These are phyloP conservation scores for Magnusiomyces clavatus DNA, from an alignment of 1,139 yeast genomes.

Conservation along the genomic window DNA sequence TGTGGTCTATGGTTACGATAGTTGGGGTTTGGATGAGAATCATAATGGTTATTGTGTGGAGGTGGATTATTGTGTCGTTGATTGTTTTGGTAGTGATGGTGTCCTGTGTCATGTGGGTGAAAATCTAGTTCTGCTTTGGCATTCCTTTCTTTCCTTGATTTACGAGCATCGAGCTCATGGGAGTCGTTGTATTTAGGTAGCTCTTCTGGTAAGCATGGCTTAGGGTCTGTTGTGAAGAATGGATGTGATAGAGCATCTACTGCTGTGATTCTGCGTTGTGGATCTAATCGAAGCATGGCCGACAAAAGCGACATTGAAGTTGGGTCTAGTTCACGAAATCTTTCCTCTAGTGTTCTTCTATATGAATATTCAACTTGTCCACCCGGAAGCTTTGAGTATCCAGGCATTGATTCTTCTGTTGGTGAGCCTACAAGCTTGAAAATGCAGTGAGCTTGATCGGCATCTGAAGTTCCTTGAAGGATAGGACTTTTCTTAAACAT, in stretches of 20 bases:
- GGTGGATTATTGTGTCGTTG: no score
- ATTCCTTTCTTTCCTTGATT: slow-evolving; percentile 19
- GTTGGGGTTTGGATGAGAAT: no score
- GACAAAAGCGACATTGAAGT: slow-evolving; percentile 26
- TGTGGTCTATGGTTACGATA: no score
- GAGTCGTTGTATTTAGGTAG: slow-evolving; percentile 73
- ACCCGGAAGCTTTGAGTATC: slow-evolving; percentile 57
- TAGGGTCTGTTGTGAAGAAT: slow-evolving; percentile 60
- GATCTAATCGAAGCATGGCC: slow-evolving; percentile 44
- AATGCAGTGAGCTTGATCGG: slow-evolving; percentile 82
- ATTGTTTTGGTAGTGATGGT: no score
- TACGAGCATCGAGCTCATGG: slow-evolving; percentile 77
- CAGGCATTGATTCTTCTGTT: slow-evolving; percentile 53
- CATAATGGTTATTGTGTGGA: no score
- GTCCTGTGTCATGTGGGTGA: no score
- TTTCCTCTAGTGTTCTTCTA: slow-evolving; percentile 47
- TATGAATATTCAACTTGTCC: slow-evolving; percentile 38
- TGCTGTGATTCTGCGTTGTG: slow-evolving; percentile 67
- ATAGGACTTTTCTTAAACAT: slow-evolving; percentile 76
- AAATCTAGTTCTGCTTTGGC: no score
- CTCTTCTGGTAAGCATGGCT: slow-evolving; percentile 48
- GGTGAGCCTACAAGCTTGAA: slow-evolving; percentile 84
- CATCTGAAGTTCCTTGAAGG: slow-evolving; percentile 74
- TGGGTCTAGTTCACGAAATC: slow-evolving; percentile 32
- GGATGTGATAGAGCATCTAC: slow-evolving; percentile 62